Conservation (phyloP, 2,329 filamentous ascomycete genomes). For the Fusarium scirpi region DNA sequence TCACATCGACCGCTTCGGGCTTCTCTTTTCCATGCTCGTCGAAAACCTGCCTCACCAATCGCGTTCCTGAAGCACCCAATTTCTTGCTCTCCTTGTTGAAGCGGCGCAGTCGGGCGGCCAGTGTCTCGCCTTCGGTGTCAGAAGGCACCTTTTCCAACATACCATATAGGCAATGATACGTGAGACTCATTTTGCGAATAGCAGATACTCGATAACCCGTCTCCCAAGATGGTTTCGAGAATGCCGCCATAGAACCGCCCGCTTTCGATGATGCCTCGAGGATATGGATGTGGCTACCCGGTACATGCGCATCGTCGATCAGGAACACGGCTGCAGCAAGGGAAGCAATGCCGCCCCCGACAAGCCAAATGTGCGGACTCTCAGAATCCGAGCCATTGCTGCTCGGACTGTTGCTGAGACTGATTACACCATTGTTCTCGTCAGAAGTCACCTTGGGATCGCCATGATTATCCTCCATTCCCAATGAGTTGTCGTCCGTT, state of each 20-base stretch:
- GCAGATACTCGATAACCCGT: constrained; percentile 45
- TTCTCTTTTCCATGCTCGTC: constrained; percentile 34
- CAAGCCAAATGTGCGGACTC: constrained; percentile 42
- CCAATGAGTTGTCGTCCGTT: constrained; percentile 9
- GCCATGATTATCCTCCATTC: constrained; percentile 23
- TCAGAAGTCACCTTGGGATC: background rate
- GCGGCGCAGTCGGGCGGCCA: constrained; percentile 41
- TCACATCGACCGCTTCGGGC: constrained; percentile 44
- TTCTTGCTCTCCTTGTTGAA: constrained; percentile 44
- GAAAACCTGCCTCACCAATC: constrained; percentile 40
- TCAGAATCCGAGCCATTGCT: constrained; percentile 27
- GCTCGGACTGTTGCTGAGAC: constrained; percentile 28
- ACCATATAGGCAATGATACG: constrained; percentile 43
- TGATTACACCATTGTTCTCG: constrained; percentile 9
- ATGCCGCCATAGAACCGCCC: constrained; percentile 43
- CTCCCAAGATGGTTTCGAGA: constrained; percentile 42
- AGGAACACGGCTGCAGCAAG: constrained; percentile 45
- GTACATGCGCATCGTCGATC: constrained; percentile 44
- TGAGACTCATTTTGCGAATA: constrained; percentile 46
- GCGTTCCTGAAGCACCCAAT: constrained; percentile 42
- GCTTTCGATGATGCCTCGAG: constrained; percentile 43
- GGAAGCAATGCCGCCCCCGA: constrained; percentile 46
- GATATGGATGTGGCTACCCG: constrained; percentile 44
- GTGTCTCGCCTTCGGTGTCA: constrained; percentile 35
- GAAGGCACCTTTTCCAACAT: constrained; percentile 46